Conservation (phyloP, 495 filamentous ascomycete species). For the Symbiotaphrina buchneri region DNA sequence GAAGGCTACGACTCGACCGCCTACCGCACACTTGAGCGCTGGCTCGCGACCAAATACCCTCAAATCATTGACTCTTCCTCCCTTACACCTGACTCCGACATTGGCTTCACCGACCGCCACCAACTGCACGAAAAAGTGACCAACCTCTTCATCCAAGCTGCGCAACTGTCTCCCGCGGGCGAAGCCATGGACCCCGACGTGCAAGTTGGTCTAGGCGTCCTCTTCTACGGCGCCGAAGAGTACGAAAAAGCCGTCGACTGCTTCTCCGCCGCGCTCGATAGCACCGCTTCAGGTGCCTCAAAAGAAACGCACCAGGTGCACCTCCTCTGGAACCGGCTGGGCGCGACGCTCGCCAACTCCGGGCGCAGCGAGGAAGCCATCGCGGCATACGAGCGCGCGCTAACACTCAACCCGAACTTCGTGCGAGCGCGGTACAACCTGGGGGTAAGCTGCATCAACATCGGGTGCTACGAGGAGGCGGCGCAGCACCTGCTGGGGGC, state of each 20-base stretch:
- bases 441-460: conserved; percentile 91
- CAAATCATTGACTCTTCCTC: conserved; percentile 42
- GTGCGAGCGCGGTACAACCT: conserved; percentile 94
- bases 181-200: conserved; percentile 93
- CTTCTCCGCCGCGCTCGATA: conserved; percentile 73
- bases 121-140: conserved; percentile 79
- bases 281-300: conserved; percentile 49
- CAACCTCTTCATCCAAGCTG: conserved; percentile 72
- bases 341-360: conserved; percentile 86
- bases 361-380: conserved; percentile 89
- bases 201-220: conserved; percentile 87
- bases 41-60: conserved; percentile 86
- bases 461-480: conserved; percentile 80
- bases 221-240: conserved; percentile 95
- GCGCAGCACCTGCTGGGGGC: conserved; percentile 88
- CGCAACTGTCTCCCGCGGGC: conserved; percentile 72
- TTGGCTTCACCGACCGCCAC: conserved; percentile 84
- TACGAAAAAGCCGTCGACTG: conserved; percentile 98
- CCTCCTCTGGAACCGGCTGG: conserved; percentile 93
- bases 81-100: conserved; percentile 43
- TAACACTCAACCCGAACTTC: conserved; percentile 80
- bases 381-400: conserved; percentile 80
- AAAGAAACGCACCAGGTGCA: conserved; percentile 65
- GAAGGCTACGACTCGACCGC: conserved; percentile 94
- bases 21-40: conserved; percentile 90